A percentile compares a stretch with the other conserved stretches of the same genome.
Evolutionary conservation across 768 basidiomycete genomes (phyloP).

Genomic region (Sistotremastrum niveocremeum): DNA sequence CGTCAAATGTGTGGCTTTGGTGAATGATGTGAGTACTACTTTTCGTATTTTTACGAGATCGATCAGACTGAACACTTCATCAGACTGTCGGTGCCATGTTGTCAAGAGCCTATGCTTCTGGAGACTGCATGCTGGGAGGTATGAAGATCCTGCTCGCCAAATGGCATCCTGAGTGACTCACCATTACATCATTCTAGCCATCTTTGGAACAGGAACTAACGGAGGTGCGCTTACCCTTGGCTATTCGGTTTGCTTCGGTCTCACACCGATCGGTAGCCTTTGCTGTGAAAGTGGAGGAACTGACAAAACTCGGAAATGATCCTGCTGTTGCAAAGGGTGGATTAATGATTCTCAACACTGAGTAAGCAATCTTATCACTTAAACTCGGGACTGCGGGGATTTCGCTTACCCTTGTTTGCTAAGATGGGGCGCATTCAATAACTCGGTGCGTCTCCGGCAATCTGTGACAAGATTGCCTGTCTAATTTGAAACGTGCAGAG

Average conservation of each 20-base stretch:
- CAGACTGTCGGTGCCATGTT: slow-evolving; percentile 94
- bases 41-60: not conserved
- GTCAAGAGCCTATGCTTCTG: slow-evolving; percentile 86
- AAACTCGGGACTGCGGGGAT: no score
- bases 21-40: slow-evolving; percentile 66
- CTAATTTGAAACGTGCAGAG: slow-evolving; percentile 33
- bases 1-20: slow-evolving; percentile 82
- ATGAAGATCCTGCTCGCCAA: slow-evolving; percentile 3
- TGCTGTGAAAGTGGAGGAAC: slow-evolving; percentile 30
- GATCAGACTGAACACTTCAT: slow-evolving; percentile 2
- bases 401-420: no score
- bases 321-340: slow-evolving; percentile 47
- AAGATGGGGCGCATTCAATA: slow-evolving; percentile 92
- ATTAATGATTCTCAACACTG: slow-evolving; percentile 90
- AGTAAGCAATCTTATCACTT: slow-evolving; percentile 15
- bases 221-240: slow-evolving; percentile 55
- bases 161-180: not conserved
- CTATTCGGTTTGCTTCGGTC: not conserved
- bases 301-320: slow-evolving; percentile 67
- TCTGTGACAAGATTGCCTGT: not conserved
- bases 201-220: slow-evolving; percentile 98
- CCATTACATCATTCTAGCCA: slow-evolving; percentile 32
- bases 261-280: not conserved
- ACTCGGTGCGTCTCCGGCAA: slow-evolving; percentile 42
- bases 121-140: slow-evolving; percentile 68